Conservation (phyloP, 1,284 basidiomycete genomes). For the Dichomitus squalens region DNA sequence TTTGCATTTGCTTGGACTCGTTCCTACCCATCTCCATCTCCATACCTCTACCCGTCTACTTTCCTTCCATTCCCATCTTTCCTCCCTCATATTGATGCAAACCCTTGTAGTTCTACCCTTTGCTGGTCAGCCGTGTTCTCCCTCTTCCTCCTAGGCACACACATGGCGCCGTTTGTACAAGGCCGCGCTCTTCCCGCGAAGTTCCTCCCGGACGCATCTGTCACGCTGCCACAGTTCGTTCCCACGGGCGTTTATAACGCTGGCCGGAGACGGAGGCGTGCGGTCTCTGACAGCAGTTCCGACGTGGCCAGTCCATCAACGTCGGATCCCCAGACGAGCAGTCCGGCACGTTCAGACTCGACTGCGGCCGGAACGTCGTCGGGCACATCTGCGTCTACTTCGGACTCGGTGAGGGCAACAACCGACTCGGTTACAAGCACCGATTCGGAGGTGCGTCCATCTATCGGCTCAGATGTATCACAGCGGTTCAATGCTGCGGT, state of each 20-base stretch:
- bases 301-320: no score
- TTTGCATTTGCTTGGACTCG: not conserved
- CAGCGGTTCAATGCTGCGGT: not conserved
- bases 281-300: constrained; percentile 2
- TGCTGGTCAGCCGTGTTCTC: constrained; percentile 10
- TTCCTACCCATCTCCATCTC: not conserved
- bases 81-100: not conserved
- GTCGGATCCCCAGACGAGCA: no score
- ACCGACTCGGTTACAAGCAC: not conserved
- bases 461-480: no score
- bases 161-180: constrained; percentile 2
- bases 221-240: constrained; percentile 4
- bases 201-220: constrained; percentile 1
- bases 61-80: not conserved
- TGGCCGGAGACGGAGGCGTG: constrained; percentile 10
- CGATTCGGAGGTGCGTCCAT: not conserved
- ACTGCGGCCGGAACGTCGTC: no score
- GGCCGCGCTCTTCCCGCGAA: constrained; percentile 6
- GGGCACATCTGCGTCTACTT: not conserved
- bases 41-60: not conserved
- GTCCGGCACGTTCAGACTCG: not conserved
- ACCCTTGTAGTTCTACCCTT: constrained; percentile 2
- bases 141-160: constrained; percentile 5
- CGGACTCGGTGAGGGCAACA: not conserved
- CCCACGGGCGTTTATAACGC: constrained; percentile 1